These are phyloP conservation scores for Stagonosporopsis tanaceti DNA, from an alignment of 2,329 filamentous ascomycete genomes.

Conservation along the genomic window DNA sequence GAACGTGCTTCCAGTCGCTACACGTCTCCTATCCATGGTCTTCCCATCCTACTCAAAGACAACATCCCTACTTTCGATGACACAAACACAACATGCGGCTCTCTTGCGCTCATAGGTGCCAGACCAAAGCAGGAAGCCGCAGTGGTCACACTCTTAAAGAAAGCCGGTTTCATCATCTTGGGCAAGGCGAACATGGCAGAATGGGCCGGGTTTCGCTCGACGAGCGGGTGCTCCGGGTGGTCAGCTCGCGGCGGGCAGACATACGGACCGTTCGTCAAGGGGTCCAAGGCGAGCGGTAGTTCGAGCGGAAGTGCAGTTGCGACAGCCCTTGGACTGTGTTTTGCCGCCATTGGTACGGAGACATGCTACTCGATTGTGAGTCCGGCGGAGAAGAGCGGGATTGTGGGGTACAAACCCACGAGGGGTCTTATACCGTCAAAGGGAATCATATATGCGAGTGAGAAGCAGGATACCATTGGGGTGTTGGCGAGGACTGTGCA, in stretches of 20 bases:
- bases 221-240: constrained; percentile 67
- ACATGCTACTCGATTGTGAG: constrained; percentile 26
- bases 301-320: constrained; percentile 68
- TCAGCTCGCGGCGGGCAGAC: constrained; percentile 67
- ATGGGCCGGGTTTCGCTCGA: constrained; percentile 67
- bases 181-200: constrained; percentile 70
- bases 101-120: constrained; percentile 65
- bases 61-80: constrained; percentile 61
- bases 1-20: constrained; percentile 54
- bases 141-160: constrained; percentile 63
- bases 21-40: constrained; percentile 62
- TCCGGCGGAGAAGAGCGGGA: constrained; percentile 26
- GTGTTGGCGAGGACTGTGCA: constrained; percentile 61
- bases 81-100: constrained; percentile 57
- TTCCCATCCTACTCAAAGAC: constrained; percentile 69
- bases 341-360: constrained; percentile 66
- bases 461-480: constrained; percentile 61
- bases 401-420: constrained; percentile 34
- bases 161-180: constrained; percentile 66
- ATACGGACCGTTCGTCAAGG: constrained; percentile 64
- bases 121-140: constrained; percentile 64
- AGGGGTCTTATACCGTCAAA: constrained; percentile 63
- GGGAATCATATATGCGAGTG: constrained; percentile 67
- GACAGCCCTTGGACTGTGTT: constrained; percentile 63
- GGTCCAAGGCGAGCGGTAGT: constrained; percentile 67